Percentiles rank a stretch among this genome's conserved stretches.
Evolutionary conservation across 352 stramenopile species (phyloP).

Genomic region (Peronospora farinosa): DNA sequence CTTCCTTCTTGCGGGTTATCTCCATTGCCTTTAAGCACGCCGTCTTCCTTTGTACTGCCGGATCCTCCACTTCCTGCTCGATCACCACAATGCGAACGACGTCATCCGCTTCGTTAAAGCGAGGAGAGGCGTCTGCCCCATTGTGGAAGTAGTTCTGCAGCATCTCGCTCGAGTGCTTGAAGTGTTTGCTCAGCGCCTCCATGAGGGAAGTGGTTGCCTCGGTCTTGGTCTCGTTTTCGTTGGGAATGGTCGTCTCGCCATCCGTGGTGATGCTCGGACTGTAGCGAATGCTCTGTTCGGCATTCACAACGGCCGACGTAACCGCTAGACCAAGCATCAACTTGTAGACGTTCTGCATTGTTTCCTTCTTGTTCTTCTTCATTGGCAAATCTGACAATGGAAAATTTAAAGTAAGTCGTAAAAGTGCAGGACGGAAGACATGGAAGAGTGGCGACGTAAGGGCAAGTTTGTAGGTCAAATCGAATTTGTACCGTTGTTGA

Average conservation of each 20-base stretch:
- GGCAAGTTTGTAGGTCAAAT: no score
- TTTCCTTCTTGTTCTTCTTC: no score
- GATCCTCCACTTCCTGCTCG: conserved; percentile 21
- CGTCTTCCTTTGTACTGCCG: conserved; percentile 19
- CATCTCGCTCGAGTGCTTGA: conserved; percentile 33
- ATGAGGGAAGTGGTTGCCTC: conserved; percentile 19
- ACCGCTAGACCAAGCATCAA: conserved; percentile 26
- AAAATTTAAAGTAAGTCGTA: no score
- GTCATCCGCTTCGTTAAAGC: conserved; percentile 7
- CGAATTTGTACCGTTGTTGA: no score
- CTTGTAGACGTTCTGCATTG: no score
- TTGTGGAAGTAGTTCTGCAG: conserved; percentile 38
- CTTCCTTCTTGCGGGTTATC: conserved; percentile 39
- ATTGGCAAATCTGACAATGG: no score
- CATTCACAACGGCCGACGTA: conserved; percentile 16
- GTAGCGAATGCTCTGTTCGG: conserved; percentile 9
- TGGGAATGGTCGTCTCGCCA: conserved; percentile 5
- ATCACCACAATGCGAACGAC: conserved; percentile 34
- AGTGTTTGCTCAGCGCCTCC: conserved; percentile 30
- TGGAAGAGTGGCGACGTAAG: no score
- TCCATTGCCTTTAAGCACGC: conserved; percentile 41
- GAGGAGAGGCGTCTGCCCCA: no score
- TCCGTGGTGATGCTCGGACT: conserved; percentile 1
- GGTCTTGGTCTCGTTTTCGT: conserved; percentile 5
- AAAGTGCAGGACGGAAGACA: no score